Evolutionary conservation across 805 yeast genomes (phyloP), one percentile per base, ranked within the genome.

Genomic region (Starmerella khaoyaiensis): DNA sequence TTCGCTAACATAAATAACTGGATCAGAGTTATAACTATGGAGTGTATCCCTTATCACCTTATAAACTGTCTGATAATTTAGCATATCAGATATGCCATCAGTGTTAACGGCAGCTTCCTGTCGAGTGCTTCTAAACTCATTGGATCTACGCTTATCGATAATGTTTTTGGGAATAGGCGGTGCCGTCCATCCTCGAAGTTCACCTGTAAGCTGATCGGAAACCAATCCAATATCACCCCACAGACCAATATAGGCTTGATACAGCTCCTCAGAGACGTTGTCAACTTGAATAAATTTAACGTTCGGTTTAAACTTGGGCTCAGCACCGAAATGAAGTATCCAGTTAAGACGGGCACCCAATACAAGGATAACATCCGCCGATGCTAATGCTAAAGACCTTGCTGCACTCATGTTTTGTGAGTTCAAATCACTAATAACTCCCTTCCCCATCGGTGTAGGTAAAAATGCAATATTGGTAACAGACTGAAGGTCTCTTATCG

Each of bases 371-470:
- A 76, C 69, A 49, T 76, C 82, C 0, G 82, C 72, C 5, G 56
- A 46, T 42, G 60, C 62, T 47, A 77, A 58, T 0, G 72, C 80
- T n/a, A 61, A 58, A 0, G 81, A 72, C 39, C 84, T 60, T 4
- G 79, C 80, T 2, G 80, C 72, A 0, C 79, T 68, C 11, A 72
- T 64, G 46, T 76, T 76, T 22, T 63, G 51, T 0, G 48, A 49
- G 27, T 58, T 54, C 3, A 55, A 45, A 50, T 77, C 86, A 3
- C 70, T 60, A 1, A 77, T 56, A 0, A 76, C 71, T 8, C 86
- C 86, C 54, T 77, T 77, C 0, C 79, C 86, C 86, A 77, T 77
- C 3, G 86, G 83, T 0, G 84, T 76, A 8, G 84, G 81, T 33
- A 77, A 50, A 46, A 77, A 77, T 1, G 78, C 71, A 1, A 76